Percentiles rank a stretch among this genome's conserved stretches.
Conservation (phyloP, 2,329 filamentous ascomycete species). For the Hortaea werneckii region DNA sequence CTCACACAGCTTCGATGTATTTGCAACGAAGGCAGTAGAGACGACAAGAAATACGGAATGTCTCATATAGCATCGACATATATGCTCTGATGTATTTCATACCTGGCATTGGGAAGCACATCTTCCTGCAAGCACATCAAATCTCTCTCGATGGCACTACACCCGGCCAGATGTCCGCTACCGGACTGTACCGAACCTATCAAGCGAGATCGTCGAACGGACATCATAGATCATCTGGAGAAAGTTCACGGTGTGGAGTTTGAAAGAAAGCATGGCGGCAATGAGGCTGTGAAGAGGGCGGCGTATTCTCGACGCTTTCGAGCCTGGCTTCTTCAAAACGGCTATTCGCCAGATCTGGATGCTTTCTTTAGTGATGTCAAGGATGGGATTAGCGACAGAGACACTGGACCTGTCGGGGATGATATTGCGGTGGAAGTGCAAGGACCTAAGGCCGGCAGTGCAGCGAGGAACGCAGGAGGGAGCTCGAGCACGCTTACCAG, state of each 20-base stretch:
- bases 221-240: background rate
- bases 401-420: background rate
- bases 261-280: background rate
- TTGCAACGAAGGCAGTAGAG: no score
- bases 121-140: no score
- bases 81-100: no score
- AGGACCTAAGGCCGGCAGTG: no score
- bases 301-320: background rate
- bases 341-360: background rate
- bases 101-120: no score
- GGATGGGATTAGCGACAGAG: background rate
- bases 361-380: background rate
- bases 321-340: background rate
- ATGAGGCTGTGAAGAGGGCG: background rate
- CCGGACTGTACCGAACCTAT: background rate
- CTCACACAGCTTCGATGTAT: no score
- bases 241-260: background rate
- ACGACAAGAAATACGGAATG: no score
- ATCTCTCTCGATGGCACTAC: no score
- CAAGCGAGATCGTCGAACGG: background rate
- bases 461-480: background rate
- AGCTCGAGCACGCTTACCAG: background rate
- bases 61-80: no score
- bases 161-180: background rate
- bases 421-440: background rate